Base-by-base conservation (phyloP, 139 green algal genomes). In the Gonium pectorale region DNA sequence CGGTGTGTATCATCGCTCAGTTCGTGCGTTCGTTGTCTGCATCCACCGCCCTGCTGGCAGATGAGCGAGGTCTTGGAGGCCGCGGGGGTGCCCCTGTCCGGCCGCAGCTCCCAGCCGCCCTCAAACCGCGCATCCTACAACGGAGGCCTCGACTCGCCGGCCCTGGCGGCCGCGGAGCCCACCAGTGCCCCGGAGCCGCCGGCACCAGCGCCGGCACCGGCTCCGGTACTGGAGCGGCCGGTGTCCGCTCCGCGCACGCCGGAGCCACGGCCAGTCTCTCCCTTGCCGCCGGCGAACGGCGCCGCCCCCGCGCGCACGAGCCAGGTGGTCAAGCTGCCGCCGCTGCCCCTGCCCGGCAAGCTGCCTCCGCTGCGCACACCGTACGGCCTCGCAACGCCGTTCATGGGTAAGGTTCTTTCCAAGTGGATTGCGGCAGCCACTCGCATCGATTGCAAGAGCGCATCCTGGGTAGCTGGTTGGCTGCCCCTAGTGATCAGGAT, bases 311-410 rank as follows among this genome's bases (percentile, higher is more conserved):
- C 8, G 13, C 26, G 1, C 26, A 11, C 1, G 31, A 35, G 35
- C 54, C 52, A 81, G 73, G 73, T 81, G 43, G 75, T 71, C 17
- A 82, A 82, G 75, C 59, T 82, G 75, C 75, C 75, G 29, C 75
- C 75, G 56, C 56, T 82, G 75, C 59, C 59, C 27, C n/a, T n/a
- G n/a, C 59, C 40, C 33, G 44, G 11, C 33, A 66, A 52, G 44
- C 22, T 81, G 52, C 54, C 51, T 22, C 78, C 78, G 4, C 2
- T 67, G 2, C 78, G 78, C 40, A 84, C 78, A 13, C 63, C 78
- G 24, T 84, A 84, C 78, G 78, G 78, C 43, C 78, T 84, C 2
- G 78, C 78, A 9, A 75, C 78, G 9, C 78, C 78, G 1, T 84
- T 84, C 78, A 84, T 84, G 78, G 78, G 63, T 71, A 26, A 56